These are phyloP conservation scores for Mucor mucedo DNA, from an alignment of 371 early-diverging fungal genomes.

Conservation along the genomic window DNA sequence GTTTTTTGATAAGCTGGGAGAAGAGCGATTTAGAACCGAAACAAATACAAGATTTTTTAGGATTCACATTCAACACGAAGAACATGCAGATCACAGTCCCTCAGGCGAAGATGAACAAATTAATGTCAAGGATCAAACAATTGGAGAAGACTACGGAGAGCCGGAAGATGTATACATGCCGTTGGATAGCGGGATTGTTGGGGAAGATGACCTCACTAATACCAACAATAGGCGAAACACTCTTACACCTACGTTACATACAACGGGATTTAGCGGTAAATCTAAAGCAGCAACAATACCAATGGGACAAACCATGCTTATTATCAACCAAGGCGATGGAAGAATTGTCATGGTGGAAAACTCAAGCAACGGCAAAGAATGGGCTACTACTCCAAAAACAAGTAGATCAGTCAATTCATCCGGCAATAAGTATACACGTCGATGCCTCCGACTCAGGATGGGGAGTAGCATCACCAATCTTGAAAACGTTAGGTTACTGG, in stretches of 20 bases:
- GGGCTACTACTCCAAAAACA: constrained; percentile 8
- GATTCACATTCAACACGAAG: constrained; percentile 19
- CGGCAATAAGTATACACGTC: background rate
- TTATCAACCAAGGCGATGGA: background rate
- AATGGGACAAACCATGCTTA: background rate
- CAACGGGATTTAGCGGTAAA: constrained; percentile 9
- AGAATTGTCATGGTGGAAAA: constrained; percentile 17
- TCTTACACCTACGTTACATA: background rate
- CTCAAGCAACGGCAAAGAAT: constrained; percentile 1
- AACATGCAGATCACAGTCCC: constrained; percentile 11
- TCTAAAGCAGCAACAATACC: background rate
- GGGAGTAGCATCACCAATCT: constrained; percentile 10
- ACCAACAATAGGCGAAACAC: constrained; percentile 15
- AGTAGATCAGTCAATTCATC: background rate
- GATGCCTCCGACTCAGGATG: constrained; percentile 23
- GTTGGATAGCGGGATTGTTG: constrained; percentile 16
- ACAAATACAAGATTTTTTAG: constrained; percentile 12
- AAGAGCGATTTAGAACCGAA: constrained; percentile 9
- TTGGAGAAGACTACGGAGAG: background rate
- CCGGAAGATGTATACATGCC: background rate
- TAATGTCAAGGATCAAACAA: background rate
- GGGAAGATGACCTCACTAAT: constrained; percentile 21
- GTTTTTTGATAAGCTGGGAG: constrained; percentile 12
- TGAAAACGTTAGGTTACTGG: constrained; percentile 24
- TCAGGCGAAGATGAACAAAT: constrained; percentile 5